Base-by-base conservation (phyloP, 1,139 yeast species). In the Pichia sp. region DNA sequence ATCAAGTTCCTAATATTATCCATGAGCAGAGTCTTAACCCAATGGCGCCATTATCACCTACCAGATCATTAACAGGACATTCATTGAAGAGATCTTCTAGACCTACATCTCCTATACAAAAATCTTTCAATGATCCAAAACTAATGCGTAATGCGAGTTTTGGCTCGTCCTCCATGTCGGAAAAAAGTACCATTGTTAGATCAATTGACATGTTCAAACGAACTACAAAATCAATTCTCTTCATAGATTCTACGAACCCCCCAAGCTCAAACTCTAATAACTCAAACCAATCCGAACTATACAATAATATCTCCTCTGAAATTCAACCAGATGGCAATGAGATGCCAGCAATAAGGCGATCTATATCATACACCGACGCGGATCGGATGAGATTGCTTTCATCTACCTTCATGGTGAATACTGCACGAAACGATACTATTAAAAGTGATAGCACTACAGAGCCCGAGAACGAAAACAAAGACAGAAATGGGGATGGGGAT, bases 181-280 rank as follows among this genome's bases (percentile, higher is more conserved):
- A 49, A 3, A 47, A 38, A 21, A 39, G 50, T 22, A 30, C 49
- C 1, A 28, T 46, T 7, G 42, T 48, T 8, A 38, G 44, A 35
- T 50, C 55, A 5, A 25, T 50, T 4, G 30, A 39, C 20, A 46
- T 40, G 7, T 32, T 53, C 17, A 48, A 44, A 26, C 38, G 38
- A 21, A 46, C 48, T 7, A 49, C 55, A 3, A 51, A 42, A 26
- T 50, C 54, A 3, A 35, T 52, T 5, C 23, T 53, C n/a, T 40
- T 49, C 20, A 27, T 44, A n/a, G 56, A 53, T 7, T 32, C 47
- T 5, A 32, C 29, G 11, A 27, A 31, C 16, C 19, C 35, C 7
- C 16, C 11, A 1, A 22, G 33, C 2, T 33, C 29, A 31, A 5
- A 13, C 6, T 34, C 40, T 4, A 20, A 16, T 6, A 12, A 8